Percentiles rank a stretch among this genome's conserved stretches.
Conservation (phyloP, 352 stramenopile species). For the Aphanomyces stellatus region DNA sequence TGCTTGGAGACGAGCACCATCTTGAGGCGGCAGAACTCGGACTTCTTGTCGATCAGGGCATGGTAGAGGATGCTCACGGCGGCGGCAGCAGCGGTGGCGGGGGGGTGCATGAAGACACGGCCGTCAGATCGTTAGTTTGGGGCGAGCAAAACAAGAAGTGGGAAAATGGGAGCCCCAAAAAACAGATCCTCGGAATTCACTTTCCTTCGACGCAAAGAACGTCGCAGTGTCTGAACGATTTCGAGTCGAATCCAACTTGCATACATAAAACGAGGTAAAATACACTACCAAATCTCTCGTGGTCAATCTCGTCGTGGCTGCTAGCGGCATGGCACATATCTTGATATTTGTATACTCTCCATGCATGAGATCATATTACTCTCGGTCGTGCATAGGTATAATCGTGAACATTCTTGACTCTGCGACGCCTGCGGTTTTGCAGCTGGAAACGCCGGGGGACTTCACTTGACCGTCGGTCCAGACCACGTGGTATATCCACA, state of each 20-base stretch:
- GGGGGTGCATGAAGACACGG: neutral
- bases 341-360: neutral
- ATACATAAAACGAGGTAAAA: too few species aligned
- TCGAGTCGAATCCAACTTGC: too few species aligned
- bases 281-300: too few species aligned
- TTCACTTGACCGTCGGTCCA: neutral
- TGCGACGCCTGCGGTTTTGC: neutral
- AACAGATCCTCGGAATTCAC: slow-evolving; percentile 10
- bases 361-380: neutral
- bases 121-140: neutral
- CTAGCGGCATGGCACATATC: too few species aligned
- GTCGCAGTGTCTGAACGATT: too few species aligned
- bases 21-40: neutral
- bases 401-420: neutral
- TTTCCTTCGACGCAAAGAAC: neutral
- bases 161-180: too few species aligned
- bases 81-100: too few species aligned
- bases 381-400: neutral
- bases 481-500: neutral
- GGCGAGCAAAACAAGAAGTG: neutral
- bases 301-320: neutral
- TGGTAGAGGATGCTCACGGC: slow-evolving; percentile 4
- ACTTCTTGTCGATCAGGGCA: slow-evolving; percentile 3
- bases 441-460: too few species aligned
- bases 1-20: neutral